phyloP scores from a whole-genome alignment of 257 asterid genomes.

The Gentiana straminea region DNA sequence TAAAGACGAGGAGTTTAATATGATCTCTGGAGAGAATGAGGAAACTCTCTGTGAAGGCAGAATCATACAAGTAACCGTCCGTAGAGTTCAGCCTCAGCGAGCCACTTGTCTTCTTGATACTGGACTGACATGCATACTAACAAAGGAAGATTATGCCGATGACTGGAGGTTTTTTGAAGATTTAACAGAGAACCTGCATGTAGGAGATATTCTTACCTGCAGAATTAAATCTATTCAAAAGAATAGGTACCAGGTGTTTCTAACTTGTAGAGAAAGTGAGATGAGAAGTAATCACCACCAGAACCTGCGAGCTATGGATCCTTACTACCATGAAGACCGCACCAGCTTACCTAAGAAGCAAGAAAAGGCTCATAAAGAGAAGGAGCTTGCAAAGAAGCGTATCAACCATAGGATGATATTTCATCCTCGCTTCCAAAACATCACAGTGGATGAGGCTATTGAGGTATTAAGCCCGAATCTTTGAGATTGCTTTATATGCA shows the following conservation, averaged over 20 bases:
- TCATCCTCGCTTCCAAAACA: conserved; percentile 82
- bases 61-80: conserved; percentile 83
- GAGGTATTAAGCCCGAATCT: conserved; percentile 33
- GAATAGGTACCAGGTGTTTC: conserved; percentile 77
- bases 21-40: conserved; percentile 90
- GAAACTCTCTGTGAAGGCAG: conserved; percentile 86
- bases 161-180: conserved; percentile 58
- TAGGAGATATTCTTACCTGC: conserved; percentile 78
- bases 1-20: conserved; percentile 81
- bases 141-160: conserved; percentile 75
- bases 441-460: conserved; percentile 77
- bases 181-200: conserved; percentile 61
- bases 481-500: background rate
- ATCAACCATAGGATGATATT: conserved; percentile 90
- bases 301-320: conserved; percentile 42
- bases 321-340: conserved; percentile 70
- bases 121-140: conserved; percentile 76
- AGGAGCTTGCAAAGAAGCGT: conserved; percentile 79
- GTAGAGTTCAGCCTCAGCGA: conserved; percentile 71
- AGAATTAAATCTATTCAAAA: conserved; percentile 68
- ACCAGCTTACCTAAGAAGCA: conserved; percentile 37
- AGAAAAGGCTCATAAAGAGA: conserved; percentile 69
- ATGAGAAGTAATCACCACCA: conserved; percentile 48
- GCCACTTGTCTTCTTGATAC: conserved; percentile 73
- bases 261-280: conserved; percentile 71